phyloP scores from a whole-genome alignment of 2,329 filamentous ascomycete genomes.

The Huntiella abstrusa region DNA sequence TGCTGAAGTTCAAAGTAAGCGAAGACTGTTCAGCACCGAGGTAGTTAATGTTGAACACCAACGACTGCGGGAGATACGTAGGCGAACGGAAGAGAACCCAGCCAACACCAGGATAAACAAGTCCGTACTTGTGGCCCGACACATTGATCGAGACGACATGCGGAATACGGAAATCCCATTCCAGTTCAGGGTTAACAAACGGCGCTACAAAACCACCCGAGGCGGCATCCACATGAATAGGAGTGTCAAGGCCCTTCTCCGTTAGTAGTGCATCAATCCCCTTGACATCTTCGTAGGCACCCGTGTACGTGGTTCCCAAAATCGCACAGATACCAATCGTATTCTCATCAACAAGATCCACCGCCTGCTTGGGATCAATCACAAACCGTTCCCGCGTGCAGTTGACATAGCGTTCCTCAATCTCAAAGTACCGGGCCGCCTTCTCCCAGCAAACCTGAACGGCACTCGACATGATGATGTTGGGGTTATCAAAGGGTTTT shows the following conservation, averaged over 20 bases:
- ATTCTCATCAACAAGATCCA: slow-evolving; percentile 44
- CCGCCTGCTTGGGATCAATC: slow-evolving; percentile 43
- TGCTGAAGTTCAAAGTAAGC: slow-evolving; percentile 94
- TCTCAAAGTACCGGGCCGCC: slow-evolving; percentile 71
- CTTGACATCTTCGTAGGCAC: slow-evolving; percentile 83
- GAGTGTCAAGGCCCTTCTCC: slow-evolving; percentile 54
- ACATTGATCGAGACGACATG: slow-evolving; percentile 89
- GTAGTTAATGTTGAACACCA: slow-evolving; percentile 99
- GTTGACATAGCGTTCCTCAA: slow-evolving; percentile 69
- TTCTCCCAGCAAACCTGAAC: slow-evolving; percentile 98
- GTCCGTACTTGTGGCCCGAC: slow-evolving; percentile 68
- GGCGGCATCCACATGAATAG: slow-evolving; percentile 88
- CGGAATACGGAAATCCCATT: slow-evolving; percentile 83
- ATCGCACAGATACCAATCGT: slow-evolving; percentile 86
- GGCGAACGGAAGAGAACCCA: slow-evolving; percentile 82
- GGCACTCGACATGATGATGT: slow-evolving; percentile 83
- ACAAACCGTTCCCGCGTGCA: slow-evolving; percentile 43
- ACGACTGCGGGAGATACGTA: slow-evolving; percentile 69
- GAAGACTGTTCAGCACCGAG: slow-evolving; percentile 87
- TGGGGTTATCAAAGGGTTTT: slow-evolving; percentile 63
- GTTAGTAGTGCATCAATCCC: slow-evolving; percentile 74
- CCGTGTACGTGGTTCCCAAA: slow-evolving; percentile 77
- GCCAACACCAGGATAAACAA: slow-evolving; percentile 77
- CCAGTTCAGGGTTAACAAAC: slow-evolving; percentile 64
- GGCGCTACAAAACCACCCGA: slow-evolving; percentile 85